Percentiles rank a stretch among this genome's conserved stretches.
phyloP scores from a whole-genome alignment of 2,329 filamentous ascomycete species.

The Bretziella fagacearum region DNA sequence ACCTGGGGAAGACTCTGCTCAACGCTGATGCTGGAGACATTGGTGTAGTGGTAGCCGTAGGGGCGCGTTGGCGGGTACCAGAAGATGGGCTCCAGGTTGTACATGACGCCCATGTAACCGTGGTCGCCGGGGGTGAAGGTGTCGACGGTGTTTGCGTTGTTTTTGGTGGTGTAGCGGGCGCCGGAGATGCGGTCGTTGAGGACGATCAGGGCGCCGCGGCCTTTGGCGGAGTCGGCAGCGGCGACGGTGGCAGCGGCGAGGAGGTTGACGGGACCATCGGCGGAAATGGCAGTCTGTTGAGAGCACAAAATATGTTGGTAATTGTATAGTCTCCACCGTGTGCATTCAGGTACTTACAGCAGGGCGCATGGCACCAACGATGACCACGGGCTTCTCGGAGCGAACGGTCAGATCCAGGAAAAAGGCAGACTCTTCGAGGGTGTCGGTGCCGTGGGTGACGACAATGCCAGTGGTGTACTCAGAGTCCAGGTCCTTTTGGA shows the following conservation, averaged over 20 bases:
- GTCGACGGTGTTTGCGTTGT: conserved; percentile 44
- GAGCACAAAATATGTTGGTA: not conserved
- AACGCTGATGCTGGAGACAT: conserved; percentile 19
- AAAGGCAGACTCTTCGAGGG: conserved; percentile 46
- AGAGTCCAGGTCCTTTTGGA: conserved; percentile 31
- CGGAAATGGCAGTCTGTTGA: conserved; percentile 39
- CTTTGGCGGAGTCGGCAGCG: conserved; percentile 25
- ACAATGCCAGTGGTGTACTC: conserved; percentile 33
- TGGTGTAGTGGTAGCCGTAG: conserved; percentile 29
- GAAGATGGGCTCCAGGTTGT: conserved; percentile 41
- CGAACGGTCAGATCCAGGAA: conserved; percentile 42
- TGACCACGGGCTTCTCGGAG: conserved; percentile 40
- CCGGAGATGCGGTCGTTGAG: conserved; percentile 43
- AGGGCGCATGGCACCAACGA: conserved; percentile 47
- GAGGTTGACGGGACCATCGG: conserved; percentile 46
- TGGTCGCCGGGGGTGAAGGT: conserved; percentile 42
- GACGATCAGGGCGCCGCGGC: conserved; percentile 41
- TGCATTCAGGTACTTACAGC: conserved; percentile 19
- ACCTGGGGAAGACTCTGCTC: conserved; percentile 31
- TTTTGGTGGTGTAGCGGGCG: conserved; percentile 43
- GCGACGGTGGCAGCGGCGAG: conserved; percentile 43
- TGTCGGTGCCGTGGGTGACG: conserved; percentile 49
- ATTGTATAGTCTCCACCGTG: not conserved
- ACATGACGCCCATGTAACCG: conserved; percentile 40
- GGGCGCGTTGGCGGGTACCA: conserved; percentile 37